Base-by-base conservation (phyloP, 345 rosid genomes). In the Dovyalis caffra region DNA sequence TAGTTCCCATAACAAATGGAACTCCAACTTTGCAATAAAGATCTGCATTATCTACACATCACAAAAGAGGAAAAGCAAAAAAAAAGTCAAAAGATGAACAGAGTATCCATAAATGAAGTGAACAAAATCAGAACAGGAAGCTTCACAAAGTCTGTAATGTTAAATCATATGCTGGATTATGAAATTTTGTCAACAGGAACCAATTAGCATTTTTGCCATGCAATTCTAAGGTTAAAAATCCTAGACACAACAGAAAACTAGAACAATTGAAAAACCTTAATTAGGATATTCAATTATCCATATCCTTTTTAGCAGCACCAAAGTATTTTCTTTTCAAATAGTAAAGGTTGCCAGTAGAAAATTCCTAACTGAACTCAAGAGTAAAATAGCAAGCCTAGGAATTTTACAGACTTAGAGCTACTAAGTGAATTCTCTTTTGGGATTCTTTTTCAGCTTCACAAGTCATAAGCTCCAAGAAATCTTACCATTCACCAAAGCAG, bases 1-100 rank as follows among this genome's bases (percentile, higher is more conserved):
- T 95, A 61, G 99, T 95, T 80, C 99, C 99, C 91, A 93, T 86
- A 28, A 95, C 97, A 80, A 95, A 95, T 32, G 99, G 99, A 74
- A 93, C 97, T 57, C 98, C 99, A 40, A 90, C 93, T 85, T 90
- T 93, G 83, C 87, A 80, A 83, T 95, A 95, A 16, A 93, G 81
- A 76, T 90, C 92, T 0, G 90, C 98, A 53, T 93, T 95, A 82
- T 81, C 99, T 95, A 80, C 61, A 65, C 28, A 69, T 56, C 10
- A 66, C 53, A 83, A 45, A 38, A n/a, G n/a, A n/a, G n/a, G n/a
- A n/a, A n/a, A n/a, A n/a, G n/a, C n/a, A n/a, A n/a, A 6, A 35
- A 12, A 31, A 66, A 34, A 35, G 58, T 25, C 18, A 34, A 20
- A 45, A 20, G 21, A 61, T 23, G 29, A 9, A 12, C 78, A 53